Base-by-base conservation (phyloP, 2,329 filamentous ascomycete genomes). In the Trichoderma koningiopsis region DNA sequence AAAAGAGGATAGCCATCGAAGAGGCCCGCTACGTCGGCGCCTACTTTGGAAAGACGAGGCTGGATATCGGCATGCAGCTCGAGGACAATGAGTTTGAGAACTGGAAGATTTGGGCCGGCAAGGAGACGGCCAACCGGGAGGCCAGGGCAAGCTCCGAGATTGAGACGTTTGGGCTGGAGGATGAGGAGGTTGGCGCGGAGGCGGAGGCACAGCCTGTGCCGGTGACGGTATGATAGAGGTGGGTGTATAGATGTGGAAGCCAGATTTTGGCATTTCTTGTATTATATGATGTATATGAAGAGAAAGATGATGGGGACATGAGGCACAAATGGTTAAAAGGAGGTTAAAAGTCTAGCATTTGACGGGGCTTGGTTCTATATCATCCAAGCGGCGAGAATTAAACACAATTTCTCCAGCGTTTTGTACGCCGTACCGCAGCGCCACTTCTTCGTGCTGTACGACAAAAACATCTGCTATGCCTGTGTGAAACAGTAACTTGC, bases 21-120 rank as follows among this genome's bases (percentile, higher is more conserved):
- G 96, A 99, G 81, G 95, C 96, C 33, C 84, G 89, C 72, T 88
- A 92, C 75, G 91, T 92, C 6, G 96, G 96, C 65, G 94, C 94
- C 62, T 93, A 93, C 84, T 98, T 98, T 78, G 93, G 93, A 78
- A 92, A 91, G 80, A 85, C 88, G 53, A 86, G 87, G 70, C 79
- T 94, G 63, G 90, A 97, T 70, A 84, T 97, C 68, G 89, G 92
- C 73, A 92, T 96, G 88, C 83, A 90, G 71, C 85, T 97, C 65
- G 96, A 99, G 81, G 89, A 96, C 81, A 81, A 86, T 74, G 84
- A 89, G 70, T 97, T 89, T 79, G 92, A 97, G 80, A 83, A 84
- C 72, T 99, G 96, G 96, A 95, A 94, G 85, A 76, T 76, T 31
- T 97, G 93, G 92, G 93, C 94, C 3, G 76, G 76, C 60, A 80